Base-by-base conservation (phyloP, 2,329 filamentous ascomycete species). In the Teratosphaeria zuluensis region DNA sequence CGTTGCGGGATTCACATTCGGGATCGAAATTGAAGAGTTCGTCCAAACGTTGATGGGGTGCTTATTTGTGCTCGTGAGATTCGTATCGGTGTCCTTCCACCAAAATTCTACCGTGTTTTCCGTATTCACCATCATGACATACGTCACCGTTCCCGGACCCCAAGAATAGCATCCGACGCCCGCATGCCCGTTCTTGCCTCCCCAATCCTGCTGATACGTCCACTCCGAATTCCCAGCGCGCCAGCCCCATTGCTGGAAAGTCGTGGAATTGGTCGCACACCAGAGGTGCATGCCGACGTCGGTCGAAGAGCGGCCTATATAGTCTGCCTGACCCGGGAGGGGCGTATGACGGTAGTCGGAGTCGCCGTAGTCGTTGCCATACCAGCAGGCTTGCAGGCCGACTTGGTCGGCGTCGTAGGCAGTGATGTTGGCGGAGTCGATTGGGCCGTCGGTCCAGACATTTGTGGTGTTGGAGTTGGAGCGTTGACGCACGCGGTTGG, bases 91-190 rank as follows among this genome's bases (percentile, higher is more conserved):
- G 57, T 78, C 76, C 62, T 74, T 76, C 76, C 76, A 78, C 63
- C 69, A 76, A 33, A 78, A 68, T 54, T 77, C 73, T 1, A 74
- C 68, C 3, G 69, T 66, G 59, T 76, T 73, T 4, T 73, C 38
- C 12, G 68, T 58, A 58, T 76, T 75, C 14, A 75, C 71, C 58
- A 78, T 68, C 74, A 78, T 77, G 12, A 42, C 35, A 60, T 78
- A 78, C 8, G 72, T 73, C 0, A 70, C 70, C 2, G 69, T 72
- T 6, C 71, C 55, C 2, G 65, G 64, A 14, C 72, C 74, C 76
- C 75, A 77, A 19, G 69, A 72, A 60, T 76, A 77, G 60, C 75
- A 77, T 1, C 73, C 76, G 3, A 77, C 73, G 16, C 76, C 75
- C 1, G 73, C 76, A 56, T 77, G 75, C 4, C 71, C 74, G 56